These are phyloP conservation scores for Syzygium grande DNA, from an alignment of 345 rosid genomes.

Conservation along the genomic window DNA sequence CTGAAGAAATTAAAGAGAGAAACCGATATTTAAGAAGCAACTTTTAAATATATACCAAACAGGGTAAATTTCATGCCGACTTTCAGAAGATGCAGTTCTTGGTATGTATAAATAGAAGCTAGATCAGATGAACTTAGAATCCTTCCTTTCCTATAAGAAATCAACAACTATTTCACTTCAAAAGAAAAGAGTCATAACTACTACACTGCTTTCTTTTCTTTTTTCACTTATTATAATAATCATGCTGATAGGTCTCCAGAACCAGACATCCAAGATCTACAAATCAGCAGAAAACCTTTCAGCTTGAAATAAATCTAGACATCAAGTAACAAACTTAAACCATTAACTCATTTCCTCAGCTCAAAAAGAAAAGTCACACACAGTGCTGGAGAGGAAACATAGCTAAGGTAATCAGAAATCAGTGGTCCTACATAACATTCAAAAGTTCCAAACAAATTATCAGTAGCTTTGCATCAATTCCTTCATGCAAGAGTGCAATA, in stretches of 20 bases:
- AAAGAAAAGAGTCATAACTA: background rate
- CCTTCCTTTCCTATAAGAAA: background rate
- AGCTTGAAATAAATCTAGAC: background rate
- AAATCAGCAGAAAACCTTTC: background rate
- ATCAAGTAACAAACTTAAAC: background rate
- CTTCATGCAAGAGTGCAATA: background rate
- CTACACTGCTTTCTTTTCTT: background rate
- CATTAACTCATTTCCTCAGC: background rate
- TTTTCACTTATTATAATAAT: background rate
- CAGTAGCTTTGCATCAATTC: background rate
- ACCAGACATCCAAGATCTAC: background rate
- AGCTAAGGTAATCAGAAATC: background rate
- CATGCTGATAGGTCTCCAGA: background rate
- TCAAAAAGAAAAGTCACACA: background rate
- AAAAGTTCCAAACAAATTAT: background rate
- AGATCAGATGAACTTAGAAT: background rate
- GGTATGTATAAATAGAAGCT: background rate
- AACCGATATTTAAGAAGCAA: background rate
- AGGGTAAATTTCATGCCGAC: background rate
- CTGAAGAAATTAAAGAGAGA: background rate
- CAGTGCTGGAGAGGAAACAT: background rate
- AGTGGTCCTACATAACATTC: background rate
- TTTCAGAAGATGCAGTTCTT: background rate
- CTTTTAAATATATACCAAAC: background rate
- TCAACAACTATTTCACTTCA: background rate